phyloP scores from a whole-genome alignment of 208 protist genomes.

The Crithidia sp. region DNA sequence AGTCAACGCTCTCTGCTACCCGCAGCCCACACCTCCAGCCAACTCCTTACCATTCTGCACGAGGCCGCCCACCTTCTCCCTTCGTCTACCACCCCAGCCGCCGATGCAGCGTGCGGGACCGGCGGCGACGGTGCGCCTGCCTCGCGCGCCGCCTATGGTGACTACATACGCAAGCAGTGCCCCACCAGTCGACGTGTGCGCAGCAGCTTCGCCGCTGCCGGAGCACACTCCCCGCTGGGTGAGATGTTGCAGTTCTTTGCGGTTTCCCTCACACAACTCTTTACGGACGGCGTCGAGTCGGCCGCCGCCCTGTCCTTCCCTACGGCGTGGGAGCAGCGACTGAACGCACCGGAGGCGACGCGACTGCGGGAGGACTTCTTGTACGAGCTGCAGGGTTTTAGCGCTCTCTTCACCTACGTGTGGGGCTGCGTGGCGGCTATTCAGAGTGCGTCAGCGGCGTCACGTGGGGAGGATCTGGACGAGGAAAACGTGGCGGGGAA shows the following conservation, averaged over 20 bases:
- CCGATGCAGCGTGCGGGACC: neutral
- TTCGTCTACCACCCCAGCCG: neutral
- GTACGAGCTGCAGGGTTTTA: slow-evolving; percentile 82
- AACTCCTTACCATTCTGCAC: slow-evolving; percentile 27
- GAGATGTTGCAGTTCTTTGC: slow-evolving; percentile 70
- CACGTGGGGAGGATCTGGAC: neutral
- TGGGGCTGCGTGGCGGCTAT: slow-evolving; percentile 53
- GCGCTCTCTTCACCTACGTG: slow-evolving; percentile 65
- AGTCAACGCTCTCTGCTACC: slow-evolving; percentile 42
- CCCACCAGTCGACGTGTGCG: slow-evolving; percentile 46
- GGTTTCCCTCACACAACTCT: slow-evolving; percentile 43
- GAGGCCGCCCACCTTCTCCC: slow-evolving; percentile 13
- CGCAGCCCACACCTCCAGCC: slow-evolving; percentile 29
- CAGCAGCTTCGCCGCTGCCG: slow-evolving; percentile 66
- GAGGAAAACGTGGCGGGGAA: neutral
- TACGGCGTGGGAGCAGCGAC: slow-evolving; percentile 54
- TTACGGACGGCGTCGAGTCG: slow-evolving; percentile 54
- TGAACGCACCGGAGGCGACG: slow-evolving; percentile 17
- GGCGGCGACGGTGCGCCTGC: neutral
- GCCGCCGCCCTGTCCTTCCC: slow-evolving; percentile 50
- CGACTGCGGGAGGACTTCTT: slow-evolving; percentile 36
- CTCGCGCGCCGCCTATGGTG: neutral
- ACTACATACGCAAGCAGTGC: slow-evolving; percentile 16
- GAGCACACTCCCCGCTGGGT: slow-evolving; percentile 63
- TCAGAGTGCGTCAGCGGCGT: slow-evolving; percentile 6